phyloP scores from a whole-genome alignment of 495 filamentous ascomycete species.

The Darksidea phi region DNA sequence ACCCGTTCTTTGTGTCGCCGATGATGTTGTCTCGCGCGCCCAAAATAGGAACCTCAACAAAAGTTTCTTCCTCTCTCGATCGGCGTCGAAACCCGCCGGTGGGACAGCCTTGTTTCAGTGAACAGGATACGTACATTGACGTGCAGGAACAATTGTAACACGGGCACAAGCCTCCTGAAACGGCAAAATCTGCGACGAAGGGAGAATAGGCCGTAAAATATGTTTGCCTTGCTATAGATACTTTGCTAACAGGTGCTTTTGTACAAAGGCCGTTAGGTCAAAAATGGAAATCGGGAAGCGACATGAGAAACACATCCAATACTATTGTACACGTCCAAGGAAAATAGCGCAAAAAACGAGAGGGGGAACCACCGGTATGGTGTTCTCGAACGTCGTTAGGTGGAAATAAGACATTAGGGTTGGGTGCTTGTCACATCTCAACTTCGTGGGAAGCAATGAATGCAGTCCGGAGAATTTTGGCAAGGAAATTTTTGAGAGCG shows the following conservation, averaged over 20 bases:
- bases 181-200: slow-evolving; percentile 13
- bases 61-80: neutral
- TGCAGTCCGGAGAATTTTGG: slow-evolving; percentile 16
- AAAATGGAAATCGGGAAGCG: slow-evolving; percentile 6
- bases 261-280: slow-evolving; percentile 26
- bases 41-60: slow-evolving; percentile 12
- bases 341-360: slow-evolving; percentile 1
- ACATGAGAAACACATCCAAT: slow-evolving; percentile 22
- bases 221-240: slow-evolving; percentile 25
- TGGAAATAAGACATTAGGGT: slow-evolving; percentile 35
- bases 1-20: slow-evolving; percentile 21
- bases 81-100: slow-evolving; percentile 18
- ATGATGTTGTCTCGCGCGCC: neutral
- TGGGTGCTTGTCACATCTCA: slow-evolving; percentile 28
- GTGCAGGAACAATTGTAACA: slow-evolving; percentile 26
- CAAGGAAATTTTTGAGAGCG: slow-evolving; percentile 31
- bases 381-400: slow-evolving; percentile 20
- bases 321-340: slow-evolving; percentile 27
- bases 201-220: neutral
- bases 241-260: slow-evolving; percentile 29
- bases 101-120: slow-evolving; percentile 23
- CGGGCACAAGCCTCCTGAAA: slow-evolving; percentile 10
- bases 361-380: slow-evolving; percentile 12
- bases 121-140: slow-evolving; percentile 22
- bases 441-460: slow-evolving; percentile 20